These are phyloP conservation scores for Ascochyta rabiei DNA, from an alignment of 2,329 filamentous ascomycete genomes.

Conservation along the genomic window DNA sequence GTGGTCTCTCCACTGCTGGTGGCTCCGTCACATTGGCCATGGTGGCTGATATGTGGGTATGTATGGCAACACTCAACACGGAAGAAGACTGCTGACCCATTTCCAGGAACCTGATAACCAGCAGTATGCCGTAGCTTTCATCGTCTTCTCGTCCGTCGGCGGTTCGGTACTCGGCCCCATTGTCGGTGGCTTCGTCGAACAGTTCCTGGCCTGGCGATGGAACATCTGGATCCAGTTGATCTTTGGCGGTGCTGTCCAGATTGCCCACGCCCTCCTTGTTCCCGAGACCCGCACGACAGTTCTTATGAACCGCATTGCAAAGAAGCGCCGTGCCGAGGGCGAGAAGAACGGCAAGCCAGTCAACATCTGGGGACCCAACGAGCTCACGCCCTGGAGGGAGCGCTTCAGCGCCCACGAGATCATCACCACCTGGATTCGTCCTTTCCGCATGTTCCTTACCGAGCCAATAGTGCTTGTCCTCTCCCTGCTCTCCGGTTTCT, in stretches of 20 bases:
- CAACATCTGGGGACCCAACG: constrained; percentile 76
- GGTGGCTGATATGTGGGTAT: constrained; percentile 65
- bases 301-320: constrained; percentile 79
- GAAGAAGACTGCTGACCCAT: not conserved
- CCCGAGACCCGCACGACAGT: constrained; percentile 80
- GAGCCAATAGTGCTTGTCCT: constrained; percentile 76
- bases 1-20: constrained; percentile 60
- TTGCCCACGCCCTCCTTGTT: constrained; percentile 71
- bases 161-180: constrained; percentile 79
- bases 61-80: not conserved
- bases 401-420: constrained; percentile 49
- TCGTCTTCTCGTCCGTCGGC: constrained; percentile 79
- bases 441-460: constrained; percentile 76
- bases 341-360: constrained; percentile 62
- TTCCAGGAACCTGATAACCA: constrained; percentile 11
- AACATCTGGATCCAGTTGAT: constrained; percentile 87
- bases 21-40: constrained; percentile 70
- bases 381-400: constrained; percentile 57
- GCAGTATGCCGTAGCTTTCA: constrained; percentile 41
- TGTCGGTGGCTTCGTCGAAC: constrained; percentile 76
- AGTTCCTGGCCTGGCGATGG: constrained; percentile 75
- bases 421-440: constrained; percentile 59
- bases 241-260: constrained; percentile 73
- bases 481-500: constrained; percentile 75
- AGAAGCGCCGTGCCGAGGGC: constrained; percentile 70